Evolutionary conservation across 345 rosid genomes (phyloP).

Genomic region (Tarenaya hassleriana): DNA sequence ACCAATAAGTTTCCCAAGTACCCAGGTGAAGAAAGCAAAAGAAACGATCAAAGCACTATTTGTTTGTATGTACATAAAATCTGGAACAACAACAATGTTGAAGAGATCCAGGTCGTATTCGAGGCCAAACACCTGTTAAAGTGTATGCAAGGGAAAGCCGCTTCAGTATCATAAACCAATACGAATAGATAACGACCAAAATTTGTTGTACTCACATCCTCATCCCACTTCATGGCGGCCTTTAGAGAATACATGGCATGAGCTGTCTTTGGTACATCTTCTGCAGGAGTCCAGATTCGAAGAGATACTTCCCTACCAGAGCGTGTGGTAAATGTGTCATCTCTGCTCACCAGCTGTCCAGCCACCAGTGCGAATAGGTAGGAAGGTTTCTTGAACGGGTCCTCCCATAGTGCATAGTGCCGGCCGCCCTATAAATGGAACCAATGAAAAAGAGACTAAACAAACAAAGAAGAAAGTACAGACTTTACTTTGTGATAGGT

Average conservation of each 20-base stretch:
- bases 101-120: conserved; percentile 98
- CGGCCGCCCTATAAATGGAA: conserved; percentile 48
- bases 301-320: conserved; percentile 67
- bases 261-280: conserved; percentile 92
- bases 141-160: neutral
- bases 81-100: conserved; percentile 97
- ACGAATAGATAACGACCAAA: neutral
- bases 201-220: conserved; percentile 44
- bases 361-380: conserved; percentile 79
- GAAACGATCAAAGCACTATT: conserved; percentile 1
- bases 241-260: conserved; percentile 94
- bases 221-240: conserved; percentile 93
- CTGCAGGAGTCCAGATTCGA: conserved; percentile 80
- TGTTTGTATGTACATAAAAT: conserved; percentile 81
- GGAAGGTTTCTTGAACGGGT: conserved; percentile 78
- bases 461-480: conserved; percentile 6
- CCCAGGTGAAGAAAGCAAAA: conserved; percentile 6
- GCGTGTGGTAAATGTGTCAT: conserved; percentile 60
- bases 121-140: conserved; percentile 83
- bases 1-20: conserved; percentile 12
- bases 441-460: too few relatives aligned
- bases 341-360: conserved; percentile 71
- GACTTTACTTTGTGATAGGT: neutral
- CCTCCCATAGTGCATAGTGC: conserved; percentile 74
- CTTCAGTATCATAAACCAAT: neutral